A percentile compares a stretch with the other conserved stretches of the same genome.
Conservation (phyloP, 2,329 filamentous ascomycete genomes). For the Sporothrix luriei region DNA sequence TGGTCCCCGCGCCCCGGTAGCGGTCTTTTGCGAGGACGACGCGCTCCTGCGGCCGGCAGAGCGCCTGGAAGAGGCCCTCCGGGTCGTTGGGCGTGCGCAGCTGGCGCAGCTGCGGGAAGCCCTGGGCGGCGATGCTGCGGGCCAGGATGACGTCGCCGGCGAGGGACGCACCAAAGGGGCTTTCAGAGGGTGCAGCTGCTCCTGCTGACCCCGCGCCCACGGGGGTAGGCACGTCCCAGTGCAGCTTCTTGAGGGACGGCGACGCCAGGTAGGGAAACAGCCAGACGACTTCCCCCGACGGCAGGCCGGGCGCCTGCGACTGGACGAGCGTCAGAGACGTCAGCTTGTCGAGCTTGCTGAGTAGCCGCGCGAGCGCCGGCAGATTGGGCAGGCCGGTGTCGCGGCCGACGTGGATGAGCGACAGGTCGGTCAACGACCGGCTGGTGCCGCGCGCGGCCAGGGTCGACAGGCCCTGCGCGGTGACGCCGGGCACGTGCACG, state of each 20-base stretch:
- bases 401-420: conserved; percentile 59
- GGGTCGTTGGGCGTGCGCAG: conserved; percentile 70
- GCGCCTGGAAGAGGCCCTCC: conserved; percentile 67
- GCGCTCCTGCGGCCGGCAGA: conserved; percentile 65
- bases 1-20: conserved; percentile 38
- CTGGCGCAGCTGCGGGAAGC: conserved; percentile 63
- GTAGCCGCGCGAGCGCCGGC: conserved; percentile 59
- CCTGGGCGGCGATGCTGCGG: conserved; percentile 60
- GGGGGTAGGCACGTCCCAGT: conserved; percentile 65
- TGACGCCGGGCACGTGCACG: conserved; percentile 59
- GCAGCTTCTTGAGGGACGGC: conserved; percentile 54
- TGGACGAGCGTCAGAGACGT: conserved; percentile 59
- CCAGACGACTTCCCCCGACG: conserved; percentile 59
- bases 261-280: conserved; percentile 67
- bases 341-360: conserved; percentile 57
- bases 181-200: too few relatives aligned
- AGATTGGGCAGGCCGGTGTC: conserved; percentile 48
- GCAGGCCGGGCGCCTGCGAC: conserved; percentile 56
- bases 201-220: too few relatives aligned
- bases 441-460: conserved; percentile 57
- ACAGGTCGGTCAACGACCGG: conserved; percentile 52
- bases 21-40: conserved; percentile 57
- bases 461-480: conserved; percentile 57
- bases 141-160: conserved; percentile 65
- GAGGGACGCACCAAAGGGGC: neutral